phyloP scores from a whole-genome alignment of 495 filamentous ascomycete species.

The Daldinia childiae region DNA sequence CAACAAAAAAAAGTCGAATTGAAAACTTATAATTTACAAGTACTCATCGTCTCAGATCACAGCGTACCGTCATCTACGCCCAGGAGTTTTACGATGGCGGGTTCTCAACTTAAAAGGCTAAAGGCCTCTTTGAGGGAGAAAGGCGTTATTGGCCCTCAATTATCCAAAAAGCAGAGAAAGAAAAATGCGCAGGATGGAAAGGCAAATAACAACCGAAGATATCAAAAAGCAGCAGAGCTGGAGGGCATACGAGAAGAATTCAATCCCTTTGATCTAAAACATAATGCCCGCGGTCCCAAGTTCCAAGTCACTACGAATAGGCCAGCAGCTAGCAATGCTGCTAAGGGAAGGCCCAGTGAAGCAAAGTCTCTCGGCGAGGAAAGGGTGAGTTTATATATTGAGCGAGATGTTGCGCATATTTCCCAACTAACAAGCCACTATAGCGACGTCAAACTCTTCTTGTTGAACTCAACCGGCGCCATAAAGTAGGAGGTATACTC shows the following conservation, averaged over 20 bases:
- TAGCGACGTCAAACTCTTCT: slow-evolving; percentile 82
- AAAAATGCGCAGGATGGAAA: slow-evolving; percentile 72
- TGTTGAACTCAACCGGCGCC: slow-evolving; percentile 82
- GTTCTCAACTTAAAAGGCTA: slow-evolving; percentile 94
- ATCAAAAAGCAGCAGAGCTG: slow-evolving; percentile 77
- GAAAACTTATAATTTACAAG: slow-evolving; percentile 7
- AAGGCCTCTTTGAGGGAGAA: slow-evolving; percentile 88
- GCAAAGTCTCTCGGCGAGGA: slow-evolving; percentile 89
- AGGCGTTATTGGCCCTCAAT: slow-evolving; percentile 85
- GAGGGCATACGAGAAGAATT: slow-evolving; percentile 90
- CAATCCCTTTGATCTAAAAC: slow-evolving; percentile 96
- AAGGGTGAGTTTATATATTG: slow-evolving; percentile 64
- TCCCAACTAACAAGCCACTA: background rate
- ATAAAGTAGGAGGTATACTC: slow-evolving; percentile 90
- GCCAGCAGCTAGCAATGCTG: slow-evolving; percentile 57
- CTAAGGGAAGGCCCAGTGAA: slow-evolving; percentile 76
- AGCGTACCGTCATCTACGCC: background rate
- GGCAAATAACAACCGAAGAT: slow-evolving; percentile 70
- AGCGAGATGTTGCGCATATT: background rate
- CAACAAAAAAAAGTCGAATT: slow-evolving; percentile 39
- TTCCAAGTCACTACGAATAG: slow-evolving; percentile 75
- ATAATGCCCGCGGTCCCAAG: slow-evolving; percentile 71
- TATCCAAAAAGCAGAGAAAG: slow-evolving; percentile 90
- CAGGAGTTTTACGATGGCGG: slow-evolving; percentile 70
- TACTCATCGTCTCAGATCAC: background rate